Percentiles rank a stretch among this genome's conserved stretches.
Evolutionary conservation across 345 rosid species (phyloP).

Genomic region (Gossypium sturtianum): DNA sequence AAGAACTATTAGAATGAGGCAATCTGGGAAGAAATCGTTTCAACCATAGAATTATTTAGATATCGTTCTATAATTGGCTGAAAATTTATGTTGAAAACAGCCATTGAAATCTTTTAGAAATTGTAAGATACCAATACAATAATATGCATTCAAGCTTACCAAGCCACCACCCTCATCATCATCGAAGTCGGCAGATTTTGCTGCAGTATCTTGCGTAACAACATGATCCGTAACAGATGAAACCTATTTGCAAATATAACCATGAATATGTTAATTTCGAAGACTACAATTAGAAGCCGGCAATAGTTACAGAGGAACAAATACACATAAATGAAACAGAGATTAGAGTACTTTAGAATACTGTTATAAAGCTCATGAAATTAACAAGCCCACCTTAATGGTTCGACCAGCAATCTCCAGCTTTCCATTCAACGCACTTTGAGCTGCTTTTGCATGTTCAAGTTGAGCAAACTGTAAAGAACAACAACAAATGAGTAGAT

Average conservation of each 20-base stretch:
- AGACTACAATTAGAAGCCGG: neutral
- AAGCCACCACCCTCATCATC: conserved; percentile 97
- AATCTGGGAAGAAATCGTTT: neutral
- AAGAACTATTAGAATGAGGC: neutral
- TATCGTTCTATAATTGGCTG: neutral
- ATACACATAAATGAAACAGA: neutral
- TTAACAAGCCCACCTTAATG: conserved; percentile 52
- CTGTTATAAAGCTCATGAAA: neutral
- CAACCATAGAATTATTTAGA: neutral
- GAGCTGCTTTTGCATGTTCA: conserved; percentile 90
- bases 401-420: conserved; percentile 87
- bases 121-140: neutral
- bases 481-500: neutral
- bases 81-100: neutral
- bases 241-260: conserved; percentile 37
- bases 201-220: conserved; percentile 57
- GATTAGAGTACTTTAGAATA: neutral
- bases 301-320: neutral
- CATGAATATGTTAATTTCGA: neutral
- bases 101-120: neutral
- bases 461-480: conserved; percentile 71
- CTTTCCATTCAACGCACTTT: conserved; percentile 77
- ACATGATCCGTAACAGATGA: conserved; percentile 89
- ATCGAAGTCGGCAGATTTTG: conserved; percentile 88
- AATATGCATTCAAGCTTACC: conserved; percentile 41